Conservation (phyloP, 371 early-diverging fungal species). For the Conidiobolus incongruus region DNA sequence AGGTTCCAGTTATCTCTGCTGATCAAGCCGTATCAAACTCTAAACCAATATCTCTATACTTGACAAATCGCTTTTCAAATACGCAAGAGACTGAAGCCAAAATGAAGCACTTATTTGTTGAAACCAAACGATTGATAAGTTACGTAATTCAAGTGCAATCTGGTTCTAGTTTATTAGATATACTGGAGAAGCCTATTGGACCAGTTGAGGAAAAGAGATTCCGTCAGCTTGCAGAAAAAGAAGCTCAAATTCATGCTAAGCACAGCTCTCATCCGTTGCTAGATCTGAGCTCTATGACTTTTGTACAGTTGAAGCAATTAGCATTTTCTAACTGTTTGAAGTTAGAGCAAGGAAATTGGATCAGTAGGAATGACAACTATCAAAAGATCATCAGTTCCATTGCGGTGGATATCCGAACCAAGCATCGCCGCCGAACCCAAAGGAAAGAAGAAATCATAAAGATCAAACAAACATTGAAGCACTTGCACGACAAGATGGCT, state of each 20-base stretch:
- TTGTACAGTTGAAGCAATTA: background rate
- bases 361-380: conserved; percentile 27
- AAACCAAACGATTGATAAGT: conserved; percentile 74
- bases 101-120: conserved; percentile 47
- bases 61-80: conserved; percentile 44
- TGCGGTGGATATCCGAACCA: conserved; percentile 79
- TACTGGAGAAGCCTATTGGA: conserved; percentile 48
- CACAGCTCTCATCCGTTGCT: background rate
- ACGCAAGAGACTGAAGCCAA: conserved; percentile 37
- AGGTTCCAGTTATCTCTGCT: conserved; percentile 33
- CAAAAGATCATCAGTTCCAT: conserved; percentile 81
- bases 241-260: background rate
- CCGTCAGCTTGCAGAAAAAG: conserved; percentile 21
- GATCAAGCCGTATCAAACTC: conserved; percentile 13
- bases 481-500: conserved; percentile 52
- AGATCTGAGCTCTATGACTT: background rate
- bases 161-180: conserved; percentile 55
- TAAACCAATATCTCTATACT: conserved; percentile 34
- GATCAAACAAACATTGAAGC: conserved; percentile 48
- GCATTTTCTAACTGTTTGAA: conserved; percentile 35
- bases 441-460: conserved; percentile 47
- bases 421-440: conserved; percentile 59
- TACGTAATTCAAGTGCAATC: conserved; percentile 62
- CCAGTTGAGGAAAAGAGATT: conserved; percentile 50
- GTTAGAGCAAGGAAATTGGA: conserved; percentile 36